Evolutionary conservation across 371 early-diverging fungal species (phyloP).

Genomic region (Nematocida displodere): DNA sequence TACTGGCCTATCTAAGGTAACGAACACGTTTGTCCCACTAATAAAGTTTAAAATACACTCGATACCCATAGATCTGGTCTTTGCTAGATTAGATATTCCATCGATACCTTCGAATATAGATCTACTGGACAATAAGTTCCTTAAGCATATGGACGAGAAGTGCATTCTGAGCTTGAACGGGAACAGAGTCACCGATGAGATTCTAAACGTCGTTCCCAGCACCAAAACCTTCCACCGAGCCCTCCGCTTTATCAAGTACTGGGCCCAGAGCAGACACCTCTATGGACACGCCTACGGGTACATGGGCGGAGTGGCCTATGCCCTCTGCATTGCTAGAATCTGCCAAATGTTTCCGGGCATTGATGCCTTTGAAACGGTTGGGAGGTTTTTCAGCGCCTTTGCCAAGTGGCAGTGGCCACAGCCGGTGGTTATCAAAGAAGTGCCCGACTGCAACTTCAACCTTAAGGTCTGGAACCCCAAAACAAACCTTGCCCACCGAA

Average conservation of each 20-base stretch:
- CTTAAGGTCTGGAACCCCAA: slow-evolving; percentile 94
- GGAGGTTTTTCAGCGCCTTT: slow-evolving; percentile 81
- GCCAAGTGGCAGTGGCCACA: slow-evolving; percentile 91
- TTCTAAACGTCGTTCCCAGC: slow-evolving; percentile 84
- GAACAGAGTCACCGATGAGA: slow-evolving; percentile 93
- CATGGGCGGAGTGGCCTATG: slow-evolving; percentile 98
- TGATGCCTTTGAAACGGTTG: slow-evolving; percentile 74
- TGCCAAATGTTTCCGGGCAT: slow-evolving; percentile 95
- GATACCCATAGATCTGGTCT: slow-evolving; percentile 83
- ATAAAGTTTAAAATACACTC: slow-evolving; percentile 73
- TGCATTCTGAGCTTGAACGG: slow-evolving; percentile 88
- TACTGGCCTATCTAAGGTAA: slow-evolving; percentile 73
- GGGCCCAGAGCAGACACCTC: slow-evolving; percentile 87
- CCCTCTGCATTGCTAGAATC: slow-evolving; percentile 87
- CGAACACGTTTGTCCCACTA: slow-evolving; percentile 91
- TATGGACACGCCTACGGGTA: slow-evolving; percentile 96
- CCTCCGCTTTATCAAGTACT: slow-evolving; percentile 86
- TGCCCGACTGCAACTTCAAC: slow-evolving; percentile 80
- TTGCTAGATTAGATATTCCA: slow-evolving; percentile 75
- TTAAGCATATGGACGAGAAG: slow-evolving; percentile 82
- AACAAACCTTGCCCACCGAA: slow-evolving; percentile 76
- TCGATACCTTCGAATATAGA: slow-evolving; percentile 78
- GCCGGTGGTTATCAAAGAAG: slow-evolving; percentile 81
- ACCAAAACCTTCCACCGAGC: slow-evolving; percentile 79
- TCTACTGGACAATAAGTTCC: slow-evolving; percentile 74